These are phyloP conservation scores for Colletotrichum truncatum DNA, from an alignment of 2,329 filamentous ascomycete species.

Conservation along the genomic window DNA sequence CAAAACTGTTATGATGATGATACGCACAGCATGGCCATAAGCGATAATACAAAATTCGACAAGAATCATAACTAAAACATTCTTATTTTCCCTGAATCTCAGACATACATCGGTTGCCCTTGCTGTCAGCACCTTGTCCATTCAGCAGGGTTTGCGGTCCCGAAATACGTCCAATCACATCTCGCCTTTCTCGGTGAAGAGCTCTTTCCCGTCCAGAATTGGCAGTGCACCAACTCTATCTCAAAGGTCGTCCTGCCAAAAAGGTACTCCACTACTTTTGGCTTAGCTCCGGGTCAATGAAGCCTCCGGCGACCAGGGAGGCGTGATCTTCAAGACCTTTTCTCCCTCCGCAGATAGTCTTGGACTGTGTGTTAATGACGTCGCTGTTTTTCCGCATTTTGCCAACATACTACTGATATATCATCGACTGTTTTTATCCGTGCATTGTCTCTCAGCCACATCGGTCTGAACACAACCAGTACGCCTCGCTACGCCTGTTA, in stretches of 20 bases:
- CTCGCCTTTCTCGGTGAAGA: neutral
- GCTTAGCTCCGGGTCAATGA: slow-evolving; percentile 18
- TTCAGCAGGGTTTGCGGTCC: too few relatives aligned
- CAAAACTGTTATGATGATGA: too few relatives aligned
- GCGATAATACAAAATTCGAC: too few relatives aligned
- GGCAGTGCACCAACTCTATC: neutral
- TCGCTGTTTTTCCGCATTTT: too few relatives aligned
- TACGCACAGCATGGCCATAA: too few relatives aligned
- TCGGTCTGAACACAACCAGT: too few relatives aligned
- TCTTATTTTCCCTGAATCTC: neutral
- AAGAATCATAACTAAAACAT: neutral
- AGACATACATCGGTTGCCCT: neutral
- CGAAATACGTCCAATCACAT: slow-evolving; percentile 19
- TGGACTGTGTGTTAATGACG: neutral
- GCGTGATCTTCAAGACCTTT: neutral
- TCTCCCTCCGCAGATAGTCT: neutral
- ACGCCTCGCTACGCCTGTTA: too few relatives aligned
- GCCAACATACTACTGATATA: too few relatives aligned
- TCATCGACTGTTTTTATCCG: too few relatives aligned
- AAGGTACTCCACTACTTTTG: slow-evolving; percentile 15
- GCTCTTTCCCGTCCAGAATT: neutral
- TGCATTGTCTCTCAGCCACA: too few relatives aligned
- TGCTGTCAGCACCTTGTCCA: neutral
- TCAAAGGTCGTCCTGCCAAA: neutral
- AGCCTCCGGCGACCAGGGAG: neutral